phyloP scores from a whole-genome alignment of 805 yeast genomes.

The Candida maltosa region DNA sequence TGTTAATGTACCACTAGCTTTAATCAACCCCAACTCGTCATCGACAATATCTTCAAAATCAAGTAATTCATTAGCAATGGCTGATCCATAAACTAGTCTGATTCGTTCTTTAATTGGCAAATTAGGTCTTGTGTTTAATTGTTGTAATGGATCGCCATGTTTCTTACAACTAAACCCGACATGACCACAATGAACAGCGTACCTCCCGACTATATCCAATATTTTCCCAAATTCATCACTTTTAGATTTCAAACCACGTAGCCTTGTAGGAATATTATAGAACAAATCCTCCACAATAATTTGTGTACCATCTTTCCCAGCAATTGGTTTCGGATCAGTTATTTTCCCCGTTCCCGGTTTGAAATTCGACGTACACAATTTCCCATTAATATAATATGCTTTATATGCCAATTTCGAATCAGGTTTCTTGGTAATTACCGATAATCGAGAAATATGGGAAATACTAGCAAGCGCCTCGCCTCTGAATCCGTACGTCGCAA shows the following conservation, averaged over 20 bases:
- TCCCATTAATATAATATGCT: constrained; percentile 67
- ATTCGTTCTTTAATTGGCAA: constrained; percentile 63
- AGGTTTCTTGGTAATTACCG: constrained; percentile 71
- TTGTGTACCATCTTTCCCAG: constrained; percentile 87
- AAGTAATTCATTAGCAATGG: constrained; percentile 63
- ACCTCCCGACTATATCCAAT: constrained; percentile 78
- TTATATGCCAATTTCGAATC: constrained; percentile 67
- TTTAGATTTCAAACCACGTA: constrained; percentile 59
- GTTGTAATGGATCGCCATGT: constrained; percentile 68
- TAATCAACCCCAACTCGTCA: constrained; percentile 45
- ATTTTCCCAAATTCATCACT: constrained; percentile 76
- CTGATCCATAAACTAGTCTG: constrained; percentile 66
- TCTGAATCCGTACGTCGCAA: constrained; percentile 87
- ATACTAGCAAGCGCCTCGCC: constrained; percentile 97
- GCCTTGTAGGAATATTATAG: constrained; percentile 80
- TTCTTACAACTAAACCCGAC: constrained; percentile 81
- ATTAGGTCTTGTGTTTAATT: constrained; percentile 56
- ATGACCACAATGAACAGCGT: constrained; percentile 67
- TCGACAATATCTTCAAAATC: constrained; percentile 17
- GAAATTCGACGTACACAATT: constrained; percentile 42
- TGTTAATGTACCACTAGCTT: constrained; percentile 60
- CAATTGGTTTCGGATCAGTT: constrained; percentile 64
- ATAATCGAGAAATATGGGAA: constrained; percentile 80
- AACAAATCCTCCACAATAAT: constrained; percentile 84
- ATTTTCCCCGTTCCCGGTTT: constrained; percentile 25